Conservation (phyloP, 2,329 filamentous ascomycete genomes). For the Byssothecium circinans region DNA sequence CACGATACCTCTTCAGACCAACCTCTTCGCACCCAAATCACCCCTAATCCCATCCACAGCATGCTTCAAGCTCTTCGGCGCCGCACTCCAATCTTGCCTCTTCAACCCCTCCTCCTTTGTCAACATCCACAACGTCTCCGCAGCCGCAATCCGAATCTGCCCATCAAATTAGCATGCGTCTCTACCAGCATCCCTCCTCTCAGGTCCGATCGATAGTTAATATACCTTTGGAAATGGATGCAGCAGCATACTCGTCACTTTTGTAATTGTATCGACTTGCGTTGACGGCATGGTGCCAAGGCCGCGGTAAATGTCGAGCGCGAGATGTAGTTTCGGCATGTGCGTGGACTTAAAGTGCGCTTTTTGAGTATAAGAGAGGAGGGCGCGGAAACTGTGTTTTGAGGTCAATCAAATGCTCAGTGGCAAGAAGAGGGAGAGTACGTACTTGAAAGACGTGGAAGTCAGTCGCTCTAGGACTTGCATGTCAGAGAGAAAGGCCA, state of each 20-base stretch:
- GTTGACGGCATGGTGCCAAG: conserved; percentile 60
- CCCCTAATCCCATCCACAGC: conserved; percentile 30
- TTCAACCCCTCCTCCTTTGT: conserved; percentile 41
- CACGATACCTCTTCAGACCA: too few relatives aligned
- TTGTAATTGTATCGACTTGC: conserved; percentile 62
- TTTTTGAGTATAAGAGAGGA: conserved; percentile 74
- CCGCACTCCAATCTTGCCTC: conserved; percentile 39
- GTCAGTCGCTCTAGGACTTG: conserved; percentile 46
- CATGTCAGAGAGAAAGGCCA: conserved; percentile 67
- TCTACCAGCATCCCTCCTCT: neutral
- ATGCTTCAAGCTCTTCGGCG: conserved; percentile 35
- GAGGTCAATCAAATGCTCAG: too few relatives aligned
- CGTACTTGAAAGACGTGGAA: conserved; percentile 57
- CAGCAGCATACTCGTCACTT: conserved; percentile 70
- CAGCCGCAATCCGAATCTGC: conserved; percentile 41
- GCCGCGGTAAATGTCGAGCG: conserved; percentile 75
- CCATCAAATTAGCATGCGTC: conserved; percentile 1
- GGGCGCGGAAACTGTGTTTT: conserved; percentile 51
- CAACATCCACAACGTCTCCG: conserved; percentile 46
- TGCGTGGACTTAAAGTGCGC: conserved; percentile 82
- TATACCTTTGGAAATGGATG: conserved; percentile 79
- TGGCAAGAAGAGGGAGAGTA: conserved; percentile 14
- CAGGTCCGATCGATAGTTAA: neutral
- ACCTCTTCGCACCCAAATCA: neutral
- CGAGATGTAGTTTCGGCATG: conserved; percentile 78